These are phyloP conservation scores for Blastomyces parvus DNA, from an alignment of 2,329 filamentous ascomycete species.

Conservation along the genomic window DNA sequence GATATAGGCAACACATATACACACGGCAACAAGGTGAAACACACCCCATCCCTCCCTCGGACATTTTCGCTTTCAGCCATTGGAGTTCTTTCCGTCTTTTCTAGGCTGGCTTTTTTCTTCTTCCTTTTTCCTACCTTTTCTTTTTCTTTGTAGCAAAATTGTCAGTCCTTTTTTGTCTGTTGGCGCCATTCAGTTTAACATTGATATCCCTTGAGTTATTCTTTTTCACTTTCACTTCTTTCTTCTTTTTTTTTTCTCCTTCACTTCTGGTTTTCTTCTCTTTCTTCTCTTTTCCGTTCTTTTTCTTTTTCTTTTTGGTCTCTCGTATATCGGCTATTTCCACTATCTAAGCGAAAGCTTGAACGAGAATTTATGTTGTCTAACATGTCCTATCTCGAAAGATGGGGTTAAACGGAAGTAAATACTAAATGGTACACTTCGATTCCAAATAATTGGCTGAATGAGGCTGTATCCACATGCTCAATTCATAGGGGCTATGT, in stretches of 20 bases:
- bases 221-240: no score
- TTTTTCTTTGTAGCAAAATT: not conserved
- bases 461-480: not conserved
- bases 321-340: not conserved
- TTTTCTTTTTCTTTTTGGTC: not conserved
- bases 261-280: not conserved
- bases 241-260: not conserved
- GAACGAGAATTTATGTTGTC: not conserved
- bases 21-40: not conserved
- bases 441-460: not conserved
- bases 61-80: not conserved
- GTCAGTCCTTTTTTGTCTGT: not conserved
- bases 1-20: not conserved
- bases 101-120: not conserved
- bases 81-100: constrained; percentile 1
- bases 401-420: not conserved
- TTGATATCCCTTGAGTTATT: not conserved
- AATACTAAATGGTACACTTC: not conserved
- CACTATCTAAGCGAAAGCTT: not conserved
- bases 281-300: not conserved
- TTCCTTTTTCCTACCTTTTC: not conserved
- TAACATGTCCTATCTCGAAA: not conserved
- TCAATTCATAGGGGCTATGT: not conserved
- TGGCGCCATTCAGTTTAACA: not conserved
- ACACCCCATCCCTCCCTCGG: not conserved